phyloP scores from a whole-genome alignment of 768 basidiomycete genomes.

The Phanerochaete sordida region DNA sequence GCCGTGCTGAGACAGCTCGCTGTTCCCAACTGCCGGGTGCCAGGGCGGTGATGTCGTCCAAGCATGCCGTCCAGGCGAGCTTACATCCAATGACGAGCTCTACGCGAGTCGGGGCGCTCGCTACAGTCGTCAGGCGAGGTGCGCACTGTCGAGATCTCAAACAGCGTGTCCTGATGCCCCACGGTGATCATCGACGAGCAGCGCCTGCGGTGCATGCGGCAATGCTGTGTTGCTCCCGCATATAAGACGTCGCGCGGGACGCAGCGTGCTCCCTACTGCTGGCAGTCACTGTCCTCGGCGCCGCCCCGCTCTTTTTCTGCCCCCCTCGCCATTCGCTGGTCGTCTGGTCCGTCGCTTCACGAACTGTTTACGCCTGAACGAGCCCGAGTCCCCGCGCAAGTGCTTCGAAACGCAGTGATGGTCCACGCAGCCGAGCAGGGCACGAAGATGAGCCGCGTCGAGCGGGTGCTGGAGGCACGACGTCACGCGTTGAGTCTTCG shows the following conservation, averaged over 20 bases:
- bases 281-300: constrained; percentile 6
- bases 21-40: no score
- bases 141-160: not conserved
- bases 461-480: not conserved
- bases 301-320: not conserved
- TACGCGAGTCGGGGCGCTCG: no score
- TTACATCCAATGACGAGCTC: no score
- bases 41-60: no score
- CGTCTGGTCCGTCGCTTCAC: constrained; percentile 1
- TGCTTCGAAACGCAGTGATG: not conserved
- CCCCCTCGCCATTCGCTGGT: constrained; percentile 2
- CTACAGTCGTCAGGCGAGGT: no score
- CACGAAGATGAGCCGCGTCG: not conserved
- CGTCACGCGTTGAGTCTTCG: constrained; percentile 1
- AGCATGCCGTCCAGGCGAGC: no score
- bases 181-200: not conserved
- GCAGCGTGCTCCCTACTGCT: not conserved
- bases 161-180: not conserved
- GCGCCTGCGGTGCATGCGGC: not conserved
- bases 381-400: not conserved
- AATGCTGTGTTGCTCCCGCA: not conserved
- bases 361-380: not conserved
- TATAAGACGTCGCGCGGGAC: not conserved
- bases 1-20: no score
- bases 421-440: not conserved